phyloP scores from a whole-genome alignment of 2,329 filamentous ascomycete genomes.

The Hymenoscyphus albidus region DNA sequence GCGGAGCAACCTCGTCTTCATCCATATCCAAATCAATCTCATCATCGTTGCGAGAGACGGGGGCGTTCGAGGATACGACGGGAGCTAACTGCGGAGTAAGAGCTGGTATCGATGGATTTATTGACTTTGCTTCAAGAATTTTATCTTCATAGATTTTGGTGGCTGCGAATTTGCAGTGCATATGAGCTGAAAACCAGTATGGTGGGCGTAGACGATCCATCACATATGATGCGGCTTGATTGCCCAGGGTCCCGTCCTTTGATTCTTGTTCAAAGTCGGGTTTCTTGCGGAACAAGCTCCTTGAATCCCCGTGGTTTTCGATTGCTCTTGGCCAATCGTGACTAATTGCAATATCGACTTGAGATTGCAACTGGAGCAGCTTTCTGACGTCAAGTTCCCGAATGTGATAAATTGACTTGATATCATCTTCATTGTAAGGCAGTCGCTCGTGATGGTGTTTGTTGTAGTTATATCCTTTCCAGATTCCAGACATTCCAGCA shows the following conservation, averaged over 20 bases:
- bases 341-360: conserved; percentile 86
- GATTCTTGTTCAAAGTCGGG: conserved; percentile 73
- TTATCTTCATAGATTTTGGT: conserved; percentile 50
- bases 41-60: conserved; percentile 48
- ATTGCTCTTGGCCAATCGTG: conserved; percentile 92
- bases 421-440: conserved; percentile 73
- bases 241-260: conserved; percentile 70
- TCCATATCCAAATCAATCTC: conserved; percentile 57
- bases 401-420: conserved; percentile 83
- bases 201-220: conserved; percentile 76
- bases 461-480: conserved; percentile 85
- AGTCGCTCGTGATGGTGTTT: conserved; percentile 81
- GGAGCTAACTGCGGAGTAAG: neutral
- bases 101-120: neutral
- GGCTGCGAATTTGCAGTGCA: conserved; percentile 85
- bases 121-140: conserved; percentile 17
- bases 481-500: conserved; percentile 88
- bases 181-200: conserved; percentile 90
- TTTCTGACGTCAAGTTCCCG: conserved; percentile 90
- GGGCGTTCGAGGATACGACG: neutral
- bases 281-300: conserved; percentile 69
- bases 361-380: conserved; percentile 75
- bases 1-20: conserved; percentile 26
- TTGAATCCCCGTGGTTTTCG: conserved; percentile 71
- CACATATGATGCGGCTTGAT: conserved; percentile 71